Evolutionary conservation across 2,329 filamentous ascomycete species (phyloP).

Genomic region (Sclerotinia spermophila): DNA sequence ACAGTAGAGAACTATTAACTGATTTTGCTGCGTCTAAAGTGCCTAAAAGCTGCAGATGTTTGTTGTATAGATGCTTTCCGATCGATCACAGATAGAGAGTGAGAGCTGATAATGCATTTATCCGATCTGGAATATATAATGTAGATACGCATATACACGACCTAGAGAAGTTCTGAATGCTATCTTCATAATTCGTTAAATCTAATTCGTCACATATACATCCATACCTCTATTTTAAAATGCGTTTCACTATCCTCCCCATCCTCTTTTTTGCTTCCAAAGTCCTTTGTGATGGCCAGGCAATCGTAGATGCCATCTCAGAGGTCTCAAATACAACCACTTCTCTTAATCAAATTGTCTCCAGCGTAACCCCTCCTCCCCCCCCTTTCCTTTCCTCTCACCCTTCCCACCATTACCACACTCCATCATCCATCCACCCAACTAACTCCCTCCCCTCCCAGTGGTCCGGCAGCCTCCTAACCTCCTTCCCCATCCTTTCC

Average conservation of each 20-base stretch:
- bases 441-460: constrained; percentile 3
- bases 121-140: neutral
- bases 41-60: neutral
- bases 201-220: no score
- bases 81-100: neutral
- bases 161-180: neutral
- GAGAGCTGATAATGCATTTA: neutral
- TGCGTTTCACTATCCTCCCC: constrained; percentile 24
- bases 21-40: neutral
- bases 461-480: constrained; percentile 1
- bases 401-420: no score
- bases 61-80: neutral
- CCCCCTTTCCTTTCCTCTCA: neutral
- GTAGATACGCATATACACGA: neutral
- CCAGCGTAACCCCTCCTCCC: neutral
- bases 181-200: no score
- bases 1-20: neutral
- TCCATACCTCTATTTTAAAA: neutral
- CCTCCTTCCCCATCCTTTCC: constrained; percentile 9
- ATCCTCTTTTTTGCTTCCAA: constrained; percentile 23
- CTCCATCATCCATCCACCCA: neutral
- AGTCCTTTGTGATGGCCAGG: constrained; percentile 28
- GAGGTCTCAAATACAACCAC: constrained; percentile 26
- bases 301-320: constrained; percentile 28
- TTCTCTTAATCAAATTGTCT: constrained; percentile 26